phyloP scores from a whole-genome alignment of 495 filamentous ascomycete genomes.

The Trypethelium eluteriae region DNA sequence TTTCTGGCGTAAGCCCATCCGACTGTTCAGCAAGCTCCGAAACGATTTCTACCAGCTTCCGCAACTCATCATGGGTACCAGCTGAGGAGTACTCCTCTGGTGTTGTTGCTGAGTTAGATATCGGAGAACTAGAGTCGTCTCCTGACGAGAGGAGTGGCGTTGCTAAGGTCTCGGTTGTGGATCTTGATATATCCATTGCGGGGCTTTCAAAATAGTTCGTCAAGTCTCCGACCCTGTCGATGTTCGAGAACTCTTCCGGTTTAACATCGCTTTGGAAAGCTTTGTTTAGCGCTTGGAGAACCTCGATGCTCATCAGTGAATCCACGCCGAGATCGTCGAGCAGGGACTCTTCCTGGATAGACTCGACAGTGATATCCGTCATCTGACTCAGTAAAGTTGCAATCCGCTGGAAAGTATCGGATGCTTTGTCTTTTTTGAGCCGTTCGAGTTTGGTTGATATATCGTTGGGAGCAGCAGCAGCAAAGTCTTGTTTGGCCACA shows the following conservation, averaged over 20 bases:
- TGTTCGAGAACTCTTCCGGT: not conserved
- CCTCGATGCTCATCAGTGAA: conserved; percentile 5
- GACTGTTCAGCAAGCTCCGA: not conserved
- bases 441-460: not conserved
- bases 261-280: not conserved
- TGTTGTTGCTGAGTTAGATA: not conserved
- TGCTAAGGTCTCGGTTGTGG: not conserved
- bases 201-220: not conserved
- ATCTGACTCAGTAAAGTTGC: not conserved
- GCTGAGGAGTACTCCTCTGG: not conserved
- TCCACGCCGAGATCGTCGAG: conserved; percentile 1
- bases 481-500: not conserved
- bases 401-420: not conserved
- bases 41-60: not conserved
- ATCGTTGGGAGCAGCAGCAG: not conserved
- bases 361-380: not conserved
- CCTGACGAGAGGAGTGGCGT: not conserved
- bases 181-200: not conserved
- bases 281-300: not conserved
- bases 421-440: not conserved
- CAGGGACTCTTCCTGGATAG: not conserved
- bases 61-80: not conserved
- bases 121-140: not conserved
- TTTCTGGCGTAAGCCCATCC: not conserved
- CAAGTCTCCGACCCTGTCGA: not conserved